These are phyloP conservation scores for Monosporascus sp. DNA, from an alignment of 2,329 filamentous ascomycete genomes.

Conservation along the genomic window DNA sequence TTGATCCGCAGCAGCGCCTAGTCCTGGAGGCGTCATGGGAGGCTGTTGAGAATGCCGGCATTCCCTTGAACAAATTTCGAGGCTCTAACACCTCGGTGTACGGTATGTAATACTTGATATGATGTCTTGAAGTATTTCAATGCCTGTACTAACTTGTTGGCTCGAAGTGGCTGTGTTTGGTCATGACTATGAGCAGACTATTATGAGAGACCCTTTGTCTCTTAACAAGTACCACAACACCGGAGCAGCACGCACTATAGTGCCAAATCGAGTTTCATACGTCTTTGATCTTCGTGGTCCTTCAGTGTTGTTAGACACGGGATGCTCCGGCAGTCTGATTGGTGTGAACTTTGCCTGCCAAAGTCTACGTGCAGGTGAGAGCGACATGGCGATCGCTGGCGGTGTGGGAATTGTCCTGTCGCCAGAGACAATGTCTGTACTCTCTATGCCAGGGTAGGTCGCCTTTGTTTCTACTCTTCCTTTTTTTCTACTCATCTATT, in stretches of 20 bases:
- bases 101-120: too few relatives aligned
- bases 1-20: slow-evolving; percentile 1
- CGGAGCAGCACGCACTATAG: neutral
- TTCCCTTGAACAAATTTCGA: too few relatives aligned
- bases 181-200: neutral
- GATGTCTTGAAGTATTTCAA: too few relatives aligned
- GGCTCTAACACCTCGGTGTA: too few relatives aligned
- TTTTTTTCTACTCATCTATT: too few relatives aligned
- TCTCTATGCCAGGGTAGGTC: neutral
- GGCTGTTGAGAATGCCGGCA: slow-evolving; percentile 4
- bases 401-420: neutral
- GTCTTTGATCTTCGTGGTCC: neutral
- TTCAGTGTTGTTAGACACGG: neutral
- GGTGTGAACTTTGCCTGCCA: neutral
- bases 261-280: neutral
- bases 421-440: neutral
- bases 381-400: neutral
- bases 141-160: too few relatives aligned
- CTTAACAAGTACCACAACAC: neutral
- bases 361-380: neutral
- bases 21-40: slow-evolving; percentile 3
- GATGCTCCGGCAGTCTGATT: neutral
- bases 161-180: neutral
- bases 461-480: neutral
- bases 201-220: neutral